Base-by-base conservation (phyloP, 345 rosid species). In the Aurinia saxatilis region DNA sequence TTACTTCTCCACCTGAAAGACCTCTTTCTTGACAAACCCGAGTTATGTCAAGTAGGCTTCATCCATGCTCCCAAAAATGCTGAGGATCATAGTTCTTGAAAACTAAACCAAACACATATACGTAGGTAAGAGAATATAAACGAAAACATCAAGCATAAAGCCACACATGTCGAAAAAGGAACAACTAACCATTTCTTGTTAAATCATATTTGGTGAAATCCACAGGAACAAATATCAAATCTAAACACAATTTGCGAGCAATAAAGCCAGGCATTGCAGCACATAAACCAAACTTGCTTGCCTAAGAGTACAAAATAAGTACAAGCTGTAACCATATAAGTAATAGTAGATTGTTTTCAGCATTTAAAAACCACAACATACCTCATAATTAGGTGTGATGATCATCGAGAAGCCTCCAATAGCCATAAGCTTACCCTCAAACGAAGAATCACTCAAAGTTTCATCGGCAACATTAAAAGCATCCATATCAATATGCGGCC, bases 231-330 rank as follows among this genome's bases (percentile, higher is more conserved):
- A 87, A 80, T 47, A 90, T 80, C 71, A 93, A 80, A 16, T 80
- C 81, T 0, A 95, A 90, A 68, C 99, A 93, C 50, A 90, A 60
- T 79, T 83, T 84, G 42, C 83, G 73, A 11, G 95, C 97, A 76
- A 93, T 93, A 68, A 93, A 87, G 61, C 97, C 99, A 36, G 96
- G 99, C 99, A 93, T 90, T 12, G 97, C 97, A 59, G 97, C 96
- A 76, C 96, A 90, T 65, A 93, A 86, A 6, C 96, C 96, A 68
- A 78, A 93, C 58, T 59, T 91, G 57, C 95, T 79, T 29, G 97
- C 97, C 99, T 93, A 73, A 57, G 67, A 13, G 36, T 49, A 40
- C 10, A 47, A 39, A 47, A 48, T 19, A 5, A 39, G 2, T 29
- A 69, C 37, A 47, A 56, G 0, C 8, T 42, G 27, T 13, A 8